Evolutionary conservation across 2,329 filamentous ascomycete genomes (phyloP).

Genomic region (Alternaria ethzedia): DNA sequence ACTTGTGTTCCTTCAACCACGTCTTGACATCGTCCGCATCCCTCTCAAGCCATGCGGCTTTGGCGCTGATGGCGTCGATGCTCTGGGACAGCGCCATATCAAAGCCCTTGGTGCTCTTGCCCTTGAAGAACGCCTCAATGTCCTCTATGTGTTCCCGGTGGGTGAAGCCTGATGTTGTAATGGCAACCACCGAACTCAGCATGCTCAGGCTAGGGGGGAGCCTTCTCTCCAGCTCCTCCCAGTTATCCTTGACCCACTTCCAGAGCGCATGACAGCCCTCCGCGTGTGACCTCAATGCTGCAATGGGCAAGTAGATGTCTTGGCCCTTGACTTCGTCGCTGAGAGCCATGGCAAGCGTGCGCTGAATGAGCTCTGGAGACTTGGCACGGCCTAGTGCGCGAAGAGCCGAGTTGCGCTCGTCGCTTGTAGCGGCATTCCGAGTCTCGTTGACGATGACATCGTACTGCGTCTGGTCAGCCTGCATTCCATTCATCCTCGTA

Average conservation of each 20-base stretch:
- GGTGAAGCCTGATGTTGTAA: constrained; percentile 82
- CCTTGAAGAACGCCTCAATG: constrained; percentile 80
- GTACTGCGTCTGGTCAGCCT: constrained; percentile 61
- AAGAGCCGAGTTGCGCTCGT: constrained; percentile 91
- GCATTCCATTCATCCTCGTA: background rate
- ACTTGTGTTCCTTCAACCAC: constrained; percentile 73
- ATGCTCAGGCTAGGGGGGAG: constrained; percentile 87
- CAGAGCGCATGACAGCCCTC: constrained; percentile 83
- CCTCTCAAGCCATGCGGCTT: constrained; percentile 79
- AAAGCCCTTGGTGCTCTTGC: constrained; percentile 85
- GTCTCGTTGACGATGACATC: constrained; percentile 78
- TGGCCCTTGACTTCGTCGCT: constrained; percentile 88
- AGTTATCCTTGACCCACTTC: constrained; percentile 84
- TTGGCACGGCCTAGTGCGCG: constrained; percentile 81
- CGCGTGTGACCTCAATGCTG: constrained; percentile 76
- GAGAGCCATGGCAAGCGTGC: constrained; percentile 76
- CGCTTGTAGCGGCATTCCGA: constrained; percentile 74
- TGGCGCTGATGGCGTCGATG: constrained; percentile 81
- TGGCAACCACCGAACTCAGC: constrained; percentile 81
- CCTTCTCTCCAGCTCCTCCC: constrained; percentile 81
- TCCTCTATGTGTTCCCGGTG: constrained; percentile 75
- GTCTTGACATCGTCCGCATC: constrained; percentile 77
- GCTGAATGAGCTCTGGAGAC: constrained; percentile 79
- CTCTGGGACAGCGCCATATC: constrained; percentile 90
- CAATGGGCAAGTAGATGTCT: constrained; percentile 89